Conservation (phyloP, 805 yeast species). For the Blastobotrys americana region DNA sequence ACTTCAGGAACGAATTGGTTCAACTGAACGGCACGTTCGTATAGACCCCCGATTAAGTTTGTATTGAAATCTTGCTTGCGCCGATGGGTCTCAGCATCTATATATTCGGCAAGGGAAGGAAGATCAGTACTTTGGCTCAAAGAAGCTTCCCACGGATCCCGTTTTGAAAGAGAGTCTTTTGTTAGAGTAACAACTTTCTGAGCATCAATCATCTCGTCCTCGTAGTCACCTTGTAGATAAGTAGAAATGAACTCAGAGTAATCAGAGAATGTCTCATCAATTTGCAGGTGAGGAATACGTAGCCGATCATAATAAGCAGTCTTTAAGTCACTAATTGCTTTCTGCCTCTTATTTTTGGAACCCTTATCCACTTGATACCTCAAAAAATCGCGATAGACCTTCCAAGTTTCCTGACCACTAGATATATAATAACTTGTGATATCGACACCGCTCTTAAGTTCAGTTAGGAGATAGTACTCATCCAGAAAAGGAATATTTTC, state of each 20-base stretch:
- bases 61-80: slow-evolving; percentile 14
- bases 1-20: slow-evolving; percentile 16
- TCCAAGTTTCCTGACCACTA: slow-evolving; percentile 20
- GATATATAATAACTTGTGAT: slow-evolving; percentile 15
- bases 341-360: neutral
- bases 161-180: slow-evolving; percentile 5
- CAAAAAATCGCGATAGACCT: slow-evolving; percentile 14
- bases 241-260: slow-evolving; percentile 25
- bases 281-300: slow-evolving; percentile 20
- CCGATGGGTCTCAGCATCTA: slow-evolving; percentile 19
- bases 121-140: slow-evolving; percentile 9
- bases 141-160: slow-evolving; percentile 17
- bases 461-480: neutral
- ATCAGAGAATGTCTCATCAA: slow-evolving; percentile 24
- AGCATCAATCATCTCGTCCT: slow-evolving; percentile 21
- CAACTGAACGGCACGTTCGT: slow-evolving; percentile 23
- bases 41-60: slow-evolving; percentile 18
- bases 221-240: slow-evolving; percentile 21
- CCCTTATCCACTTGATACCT: slow-evolving; percentile 1
- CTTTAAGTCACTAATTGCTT: neutral
- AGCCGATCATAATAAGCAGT: slow-evolving; percentile 20
- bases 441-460: slow-evolving; percentile 15
- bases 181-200: slow-evolving; percentile 19
- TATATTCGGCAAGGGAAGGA: slow-evolving; percentile 22
- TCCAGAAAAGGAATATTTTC: neutral